These are phyloP conservation scores for Penicillium sp. DNA, from an alignment of 2,329 filamentous ascomycete genomes.

Conservation along the genomic window DNA sequence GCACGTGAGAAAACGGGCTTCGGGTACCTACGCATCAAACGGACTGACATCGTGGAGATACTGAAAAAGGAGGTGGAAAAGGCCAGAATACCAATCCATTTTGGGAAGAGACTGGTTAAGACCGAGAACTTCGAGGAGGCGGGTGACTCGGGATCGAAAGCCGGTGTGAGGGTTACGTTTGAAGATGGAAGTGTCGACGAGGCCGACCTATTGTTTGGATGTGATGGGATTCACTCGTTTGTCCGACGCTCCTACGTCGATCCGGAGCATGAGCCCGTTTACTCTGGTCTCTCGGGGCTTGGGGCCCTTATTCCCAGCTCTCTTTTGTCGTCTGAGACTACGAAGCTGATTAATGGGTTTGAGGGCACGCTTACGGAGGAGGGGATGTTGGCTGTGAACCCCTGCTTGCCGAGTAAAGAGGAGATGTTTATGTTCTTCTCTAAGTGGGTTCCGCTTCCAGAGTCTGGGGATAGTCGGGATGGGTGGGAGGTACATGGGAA, in stretches of 20 bases:
- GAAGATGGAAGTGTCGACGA: constrained; percentile 28
- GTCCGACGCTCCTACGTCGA: constrained; percentile 35
- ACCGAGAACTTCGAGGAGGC: constrained; percentile 23
- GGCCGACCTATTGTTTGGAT: constrained; percentile 37
- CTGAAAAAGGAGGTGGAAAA: constrained; percentile 23
- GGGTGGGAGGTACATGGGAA: constrained; percentile 34
- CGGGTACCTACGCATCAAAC: constrained; percentile 31
- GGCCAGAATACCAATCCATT: constrained; percentile 27
- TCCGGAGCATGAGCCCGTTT: constrained; percentile 28
- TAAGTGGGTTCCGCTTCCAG: constrained; percentile 28
- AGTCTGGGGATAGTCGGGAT: constrained; percentile 26
- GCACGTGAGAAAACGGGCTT: constrained; percentile 27
- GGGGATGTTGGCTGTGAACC: constrained; percentile 28
- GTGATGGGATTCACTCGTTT: constrained; percentile 43
- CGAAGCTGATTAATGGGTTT: constrained; percentile 19
- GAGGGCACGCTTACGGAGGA: constrained; percentile 32
- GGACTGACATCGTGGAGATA: constrained; percentile 29
- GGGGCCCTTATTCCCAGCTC: constrained; percentile 17
- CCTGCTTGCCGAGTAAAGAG: constrained; percentile 25
- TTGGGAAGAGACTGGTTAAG: constrained; percentile 18
- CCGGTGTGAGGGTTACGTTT: constrained; percentile 26
- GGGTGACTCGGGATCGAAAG: background rate
- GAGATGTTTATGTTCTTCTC: constrained; percentile 35
- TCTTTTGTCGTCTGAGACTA: background rate
- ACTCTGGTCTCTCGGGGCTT: constrained; percentile 33